Conservation (phyloP, 2,329 filamentous ascomycete species). For the Phialophora macrospora region DNA sequence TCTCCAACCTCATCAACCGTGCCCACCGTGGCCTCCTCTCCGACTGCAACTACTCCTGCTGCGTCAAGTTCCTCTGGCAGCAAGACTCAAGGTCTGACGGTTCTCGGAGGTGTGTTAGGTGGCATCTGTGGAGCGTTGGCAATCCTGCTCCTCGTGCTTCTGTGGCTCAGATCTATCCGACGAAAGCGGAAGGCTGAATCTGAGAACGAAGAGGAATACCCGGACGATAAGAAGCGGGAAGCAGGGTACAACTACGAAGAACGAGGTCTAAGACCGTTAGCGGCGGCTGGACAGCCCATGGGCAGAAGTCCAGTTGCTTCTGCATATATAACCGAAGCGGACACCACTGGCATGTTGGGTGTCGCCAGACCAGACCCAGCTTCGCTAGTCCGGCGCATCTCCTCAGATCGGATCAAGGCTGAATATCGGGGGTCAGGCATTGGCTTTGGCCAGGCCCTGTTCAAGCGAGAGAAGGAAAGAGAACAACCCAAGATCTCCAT, state of each 20-base stretch:
- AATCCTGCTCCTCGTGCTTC: slow-evolving; percentile 72
- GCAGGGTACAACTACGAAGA: slow-evolving; percentile 51
- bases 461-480: slow-evolving; percentile 37
- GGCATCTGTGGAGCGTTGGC: slow-evolving; percentile 75
- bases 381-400: slow-evolving; percentile 40
- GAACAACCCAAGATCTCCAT: slow-evolving; percentile 35
- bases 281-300: slow-evolving; percentile 52
- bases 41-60: slow-evolving; percentile 44
- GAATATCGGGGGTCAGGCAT: slow-evolving; percentile 32
- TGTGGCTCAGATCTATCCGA: slow-evolving; percentile 67
- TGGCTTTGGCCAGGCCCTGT: slow-evolving; percentile 33
- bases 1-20: slow-evolving; percentile 39
- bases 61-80: slow-evolving; percentile 43
- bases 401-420: slow-evolving; percentile 28
- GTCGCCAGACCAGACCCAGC: slow-evolving; percentile 43
- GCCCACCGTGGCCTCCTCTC: slow-evolving; percentile 40
- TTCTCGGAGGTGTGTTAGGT: slow-evolving; percentile 81
- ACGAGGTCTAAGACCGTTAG: slow-evolving; percentile 51
- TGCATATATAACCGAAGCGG: slow-evolving; percentile 38
- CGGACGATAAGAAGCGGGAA: slow-evolving; percentile 60
- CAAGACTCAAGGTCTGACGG: slow-evolving; percentile 55
- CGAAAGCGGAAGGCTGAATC: slow-evolving; percentile 57
- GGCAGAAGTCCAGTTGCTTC: slow-evolving; percentile 50
- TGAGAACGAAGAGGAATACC: slow-evolving; percentile 55
- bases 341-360: slow-evolving; percentile 47